Conservation (phyloP, 768 basidiomycete genomes). For the Boletus fagicola region DNA sequence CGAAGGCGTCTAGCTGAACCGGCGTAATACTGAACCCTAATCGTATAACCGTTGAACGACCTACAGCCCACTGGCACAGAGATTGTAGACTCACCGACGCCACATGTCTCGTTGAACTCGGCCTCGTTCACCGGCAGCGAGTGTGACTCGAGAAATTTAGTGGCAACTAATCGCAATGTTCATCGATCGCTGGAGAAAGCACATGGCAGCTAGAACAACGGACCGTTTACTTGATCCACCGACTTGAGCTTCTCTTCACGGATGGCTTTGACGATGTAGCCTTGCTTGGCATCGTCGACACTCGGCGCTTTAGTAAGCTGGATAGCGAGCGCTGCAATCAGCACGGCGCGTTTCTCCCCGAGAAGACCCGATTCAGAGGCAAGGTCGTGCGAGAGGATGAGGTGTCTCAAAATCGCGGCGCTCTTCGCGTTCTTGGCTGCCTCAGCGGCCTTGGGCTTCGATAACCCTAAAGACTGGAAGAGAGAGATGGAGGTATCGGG, state of each 20-base stretch:
- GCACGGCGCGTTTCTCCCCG: constrained; percentile 74
- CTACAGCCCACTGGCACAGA: neutral
- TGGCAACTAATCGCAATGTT: constrained; percentile 40
- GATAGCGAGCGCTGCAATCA: constrained; percentile 66
- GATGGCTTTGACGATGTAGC: constrained; percentile 66
- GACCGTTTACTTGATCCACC: constrained; percentile 86
- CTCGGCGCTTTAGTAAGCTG: constrained; percentile 53
- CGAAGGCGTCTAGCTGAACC: constrained; percentile 55
- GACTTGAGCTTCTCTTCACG: constrained; percentile 70
- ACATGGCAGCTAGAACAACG: constrained; percentile 23
- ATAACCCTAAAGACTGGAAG: constrained; percentile 77
- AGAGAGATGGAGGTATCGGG: constrained; percentile 31
- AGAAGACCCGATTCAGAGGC: constrained; percentile 39
- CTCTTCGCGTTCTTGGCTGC: constrained; percentile 79
- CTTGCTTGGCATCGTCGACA: constrained; percentile 52
- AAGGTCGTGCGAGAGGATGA: constrained; percentile 59
- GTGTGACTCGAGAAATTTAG: constrained; percentile 68
- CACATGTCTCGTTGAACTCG: constrained; percentile 77
- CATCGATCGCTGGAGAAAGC: neutral
- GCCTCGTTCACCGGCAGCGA: constrained; percentile 58
- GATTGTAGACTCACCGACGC: constrained; percentile 66
- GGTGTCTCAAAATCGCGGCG: constrained; percentile 62
- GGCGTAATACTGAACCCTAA: constrained; percentile 77
- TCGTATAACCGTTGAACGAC: constrained; percentile 3
- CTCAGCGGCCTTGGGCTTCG: constrained; percentile 75